These are phyloP conservation scores for Diaporthe australafricana DNA, from an alignment of 2,329 filamentous ascomycete genomes.

Conservation along the genomic window DNA sequence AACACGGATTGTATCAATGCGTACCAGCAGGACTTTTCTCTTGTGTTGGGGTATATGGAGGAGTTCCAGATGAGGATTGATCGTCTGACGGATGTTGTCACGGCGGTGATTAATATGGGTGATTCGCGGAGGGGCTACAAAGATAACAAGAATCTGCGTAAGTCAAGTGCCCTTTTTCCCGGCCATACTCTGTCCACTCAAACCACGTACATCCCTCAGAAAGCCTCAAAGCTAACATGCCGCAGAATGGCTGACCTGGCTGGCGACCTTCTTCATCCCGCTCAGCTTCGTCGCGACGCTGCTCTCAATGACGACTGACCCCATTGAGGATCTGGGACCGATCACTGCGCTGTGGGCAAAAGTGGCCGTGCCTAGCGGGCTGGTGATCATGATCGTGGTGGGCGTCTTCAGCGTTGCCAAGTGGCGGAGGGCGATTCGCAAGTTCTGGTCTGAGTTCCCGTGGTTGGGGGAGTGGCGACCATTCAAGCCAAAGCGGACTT, in stretches of 20 bases:
- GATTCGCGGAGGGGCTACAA: constrained; percentile 45
- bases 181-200: neutral
- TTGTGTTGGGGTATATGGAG: constrained; percentile 43
- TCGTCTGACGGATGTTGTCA: constrained; percentile 47
- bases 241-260: constrained; percentile 45
- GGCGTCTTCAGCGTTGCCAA: constrained; percentile 33
- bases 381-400: constrained; percentile 29
- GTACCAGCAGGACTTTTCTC: constrained; percentile 43
- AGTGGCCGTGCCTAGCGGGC: constrained; percentile 31
- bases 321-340: constrained; percentile 24
- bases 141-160: constrained; percentile 46
- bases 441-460: constrained; percentile 2
- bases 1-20: constrained; percentile 34
- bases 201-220: too few species aligned
- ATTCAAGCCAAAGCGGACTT: constrained; percentile 16
- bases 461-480: constrained; percentile 18
- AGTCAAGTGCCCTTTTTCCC: neutral
- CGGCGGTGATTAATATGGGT: constrained; percentile 46
- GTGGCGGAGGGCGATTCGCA: constrained; percentile 30
- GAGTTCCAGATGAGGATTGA: constrained; percentile 48
- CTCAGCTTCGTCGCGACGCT: constrained; percentile 46
- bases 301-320: constrained; percentile 45
- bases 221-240: neutral
- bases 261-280: constrained; percentile 49
- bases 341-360: constrained; percentile 31